Evolutionary conservation across 2,329 filamentous ascomycete genomes (phyloP).

Genomic region (Calonectria henricotiae): DNA sequence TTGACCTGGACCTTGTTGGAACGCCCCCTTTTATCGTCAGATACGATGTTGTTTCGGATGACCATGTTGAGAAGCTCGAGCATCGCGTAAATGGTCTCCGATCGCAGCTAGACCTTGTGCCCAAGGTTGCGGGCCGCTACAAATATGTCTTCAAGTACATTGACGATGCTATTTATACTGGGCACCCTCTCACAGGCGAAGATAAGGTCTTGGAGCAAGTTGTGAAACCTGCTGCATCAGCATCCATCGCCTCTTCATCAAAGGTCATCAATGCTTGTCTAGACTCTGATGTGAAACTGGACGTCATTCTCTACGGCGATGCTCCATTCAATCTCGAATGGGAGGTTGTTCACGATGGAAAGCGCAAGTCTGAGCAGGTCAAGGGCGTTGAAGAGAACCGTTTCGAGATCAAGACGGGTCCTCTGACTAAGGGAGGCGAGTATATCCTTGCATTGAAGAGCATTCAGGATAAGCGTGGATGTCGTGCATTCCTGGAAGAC

Average conservation of each 20-base stretch:
- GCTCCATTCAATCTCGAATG: slow-evolving; percentile 92
- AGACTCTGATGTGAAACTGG: slow-evolving; percentile 83
- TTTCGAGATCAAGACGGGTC: slow-evolving; percentile 83
- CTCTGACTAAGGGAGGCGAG: slow-evolving; percentile 86
- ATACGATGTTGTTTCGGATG: slow-evolving; percentile 81
- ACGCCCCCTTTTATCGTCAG: slow-evolving; percentile 91
- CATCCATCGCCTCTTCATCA: slow-evolving; percentile 74
- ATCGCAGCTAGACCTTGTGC: slow-evolving; percentile 88
- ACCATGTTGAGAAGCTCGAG: slow-evolving; percentile 69
- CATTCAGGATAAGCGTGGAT: slow-evolving; percentile 88
- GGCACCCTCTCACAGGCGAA: slow-evolving; percentile 74
- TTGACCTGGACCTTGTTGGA: slow-evolving; percentile 91
- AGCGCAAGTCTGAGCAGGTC: slow-evolving; percentile 79
- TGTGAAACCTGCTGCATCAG: slow-evolving; percentile 93
- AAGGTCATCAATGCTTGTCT: slow-evolving; percentile 81
- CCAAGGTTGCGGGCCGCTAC: slow-evolving; percentile 86
- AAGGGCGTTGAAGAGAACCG: slow-evolving; percentile 75
- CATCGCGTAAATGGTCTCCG: slow-evolving; percentile 80
- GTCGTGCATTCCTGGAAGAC: slow-evolving; percentile 88
- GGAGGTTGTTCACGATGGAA: slow-evolving; percentile 92
- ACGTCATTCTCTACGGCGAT: slow-evolving; percentile 85
- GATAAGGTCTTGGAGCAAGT: slow-evolving; percentile 84
- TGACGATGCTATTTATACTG: slow-evolving; percentile 85
- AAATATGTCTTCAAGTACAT: slow-evolving; percentile 88
- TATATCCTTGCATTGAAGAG: slow-evolving; percentile 90